These are phyloP conservation scores for Lolium multiflorum DNA, from an alignment of 176 grass and related monocot species.

Conservation along the genomic window DNA sequence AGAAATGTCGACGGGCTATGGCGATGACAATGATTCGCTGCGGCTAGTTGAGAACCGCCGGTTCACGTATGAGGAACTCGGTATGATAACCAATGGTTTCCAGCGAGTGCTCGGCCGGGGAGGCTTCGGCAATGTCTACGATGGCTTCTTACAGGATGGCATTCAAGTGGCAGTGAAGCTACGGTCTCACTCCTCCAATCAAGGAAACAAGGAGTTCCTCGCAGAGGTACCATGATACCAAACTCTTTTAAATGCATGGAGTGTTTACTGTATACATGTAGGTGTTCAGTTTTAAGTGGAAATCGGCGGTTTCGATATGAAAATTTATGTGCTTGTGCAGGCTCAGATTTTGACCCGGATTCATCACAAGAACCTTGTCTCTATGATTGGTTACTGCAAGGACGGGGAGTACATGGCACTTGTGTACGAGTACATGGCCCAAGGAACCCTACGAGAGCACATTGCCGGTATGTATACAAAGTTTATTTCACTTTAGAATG, in stretches of 20 bases:
- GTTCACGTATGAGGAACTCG: neutral
- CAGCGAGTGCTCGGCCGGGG: neutral
- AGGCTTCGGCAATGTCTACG: neutral
- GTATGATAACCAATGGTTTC: neutral
- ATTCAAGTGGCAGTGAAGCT: neutral
- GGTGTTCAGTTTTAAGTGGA: neutral
- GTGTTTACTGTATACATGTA: neutral
- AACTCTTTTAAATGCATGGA: neutral
- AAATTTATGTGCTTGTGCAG: neutral
- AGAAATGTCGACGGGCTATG: neutral
- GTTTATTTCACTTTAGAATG: neutral
- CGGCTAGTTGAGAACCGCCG: neutral
- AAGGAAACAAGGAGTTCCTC: neutral
- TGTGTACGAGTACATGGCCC: conserved; percentile 6
- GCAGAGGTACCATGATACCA: neutral
- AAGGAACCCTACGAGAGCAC: conserved; percentile 12
- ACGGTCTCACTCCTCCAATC: neutral
- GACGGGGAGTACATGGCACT: conserved; percentile 14
- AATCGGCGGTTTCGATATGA: neutral
- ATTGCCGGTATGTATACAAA: neutral
- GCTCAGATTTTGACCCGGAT: neutral
- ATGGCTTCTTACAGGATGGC: neutral
- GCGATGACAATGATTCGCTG: neutral
- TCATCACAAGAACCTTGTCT: conserved; percentile 16
- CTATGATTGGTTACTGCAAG: conserved; percentile 6